Evolutionary conservation across 2,329 filamentous ascomycete species (phyloP).

Genomic region (Knufia fluminis): DNA sequence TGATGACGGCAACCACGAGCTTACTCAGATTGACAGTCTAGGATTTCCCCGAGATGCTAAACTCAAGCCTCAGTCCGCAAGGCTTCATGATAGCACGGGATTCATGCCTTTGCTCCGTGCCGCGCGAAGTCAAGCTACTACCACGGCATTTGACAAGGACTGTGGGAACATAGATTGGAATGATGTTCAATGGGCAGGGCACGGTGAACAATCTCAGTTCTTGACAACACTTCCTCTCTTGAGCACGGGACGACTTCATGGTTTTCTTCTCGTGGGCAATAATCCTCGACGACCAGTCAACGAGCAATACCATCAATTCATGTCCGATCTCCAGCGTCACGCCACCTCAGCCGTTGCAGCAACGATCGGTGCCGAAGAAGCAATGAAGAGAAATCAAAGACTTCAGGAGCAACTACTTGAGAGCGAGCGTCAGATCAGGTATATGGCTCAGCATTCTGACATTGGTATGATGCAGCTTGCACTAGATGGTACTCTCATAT

Average conservation of each 20-base stretch:
- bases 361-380: conserved; percentile 13
- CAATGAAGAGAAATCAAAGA: conserved; percentile 11
- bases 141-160: neutral
- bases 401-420: conserved; percentile 14
- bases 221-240: conserved; percentile 2
- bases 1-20: neutral
- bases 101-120: conserved; percentile 2
- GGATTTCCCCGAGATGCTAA: neutral
- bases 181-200: conserved; percentile 1
- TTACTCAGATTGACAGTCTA: neutral
- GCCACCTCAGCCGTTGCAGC: conserved; percentile 13
- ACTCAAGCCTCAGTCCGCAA: neutral
- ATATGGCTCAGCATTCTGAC: conserved; percentile 16
- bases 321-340: conserved; percentile 14
- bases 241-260: conserved; percentile 5
- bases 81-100: neutral
- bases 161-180: neutral
- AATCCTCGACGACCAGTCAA: conserved; percentile 13
- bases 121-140: neutral
- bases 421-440: conserved; percentile 13
- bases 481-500: conserved; percentile 12
- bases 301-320: conserved; percentile 13
- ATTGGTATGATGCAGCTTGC: conserved; percentile 14
- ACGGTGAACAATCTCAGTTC: neutral
- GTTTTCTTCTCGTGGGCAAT: conserved; percentile 17